phyloP scores from a whole-genome alignment of 2,329 filamentous ascomycete species.

The Penicillium oxalicum region DNA sequence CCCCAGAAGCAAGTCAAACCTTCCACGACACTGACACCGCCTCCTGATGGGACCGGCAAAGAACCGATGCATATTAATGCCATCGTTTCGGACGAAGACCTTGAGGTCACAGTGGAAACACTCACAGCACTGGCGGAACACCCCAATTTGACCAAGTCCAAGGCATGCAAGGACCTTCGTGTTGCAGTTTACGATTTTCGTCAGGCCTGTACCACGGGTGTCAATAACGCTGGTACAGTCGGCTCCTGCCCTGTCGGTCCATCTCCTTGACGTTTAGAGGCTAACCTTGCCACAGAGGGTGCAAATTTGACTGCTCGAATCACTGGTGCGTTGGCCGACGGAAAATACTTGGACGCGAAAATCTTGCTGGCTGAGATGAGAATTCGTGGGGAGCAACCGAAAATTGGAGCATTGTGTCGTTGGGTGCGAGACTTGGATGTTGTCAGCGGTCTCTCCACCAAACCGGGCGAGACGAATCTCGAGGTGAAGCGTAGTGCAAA shows the following conservation, averaged over 20 bases:
- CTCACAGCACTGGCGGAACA: slow-evolving; percentile 54
- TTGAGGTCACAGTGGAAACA: slow-evolving; percentile 63
- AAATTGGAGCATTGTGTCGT: slow-evolving; percentile 62
- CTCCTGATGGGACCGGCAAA: slow-evolving; percentile 20
- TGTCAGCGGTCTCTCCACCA: slow-evolving; percentile 58
- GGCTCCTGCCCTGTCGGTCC: not conserved
- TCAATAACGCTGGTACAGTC: slow-evolving; percentile 49
- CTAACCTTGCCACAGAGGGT: slow-evolving; percentile 36
- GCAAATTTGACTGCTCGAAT: slow-evolving; percentile 62
- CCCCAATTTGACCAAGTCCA: slow-evolving; percentile 61
- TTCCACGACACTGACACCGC: slow-evolving; percentile 16
- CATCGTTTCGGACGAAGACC: slow-evolving; percentile 48
- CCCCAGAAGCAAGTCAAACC: slow-evolving; percentile 24
- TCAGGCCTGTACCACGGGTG: slow-evolving; percentile 61
- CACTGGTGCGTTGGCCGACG: slow-evolving; percentile 60
- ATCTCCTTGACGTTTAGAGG: slow-evolving; percentile 7
- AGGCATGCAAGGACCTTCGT: slow-evolving; percentile 60
- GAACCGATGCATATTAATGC: slow-evolving; percentile 25
- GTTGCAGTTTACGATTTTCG: slow-evolving; percentile 64
- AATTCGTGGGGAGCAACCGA: slow-evolving; percentile 59
- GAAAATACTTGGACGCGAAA: slow-evolving; percentile 59
- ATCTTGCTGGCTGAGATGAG: slow-evolving; percentile 65
- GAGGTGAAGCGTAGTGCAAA: slow-evolving; percentile 24
- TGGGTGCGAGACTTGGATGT: slow-evolving; percentile 69
- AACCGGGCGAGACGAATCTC: slow-evolving; percentile 37